A percentile compares a stretch with the other conserved stretches of the same genome.
These are phyloP conservation scores for Nakazawaea sp. DNA, from an alignment of 805 yeast species.

Conservation along the genomic window DNA sequence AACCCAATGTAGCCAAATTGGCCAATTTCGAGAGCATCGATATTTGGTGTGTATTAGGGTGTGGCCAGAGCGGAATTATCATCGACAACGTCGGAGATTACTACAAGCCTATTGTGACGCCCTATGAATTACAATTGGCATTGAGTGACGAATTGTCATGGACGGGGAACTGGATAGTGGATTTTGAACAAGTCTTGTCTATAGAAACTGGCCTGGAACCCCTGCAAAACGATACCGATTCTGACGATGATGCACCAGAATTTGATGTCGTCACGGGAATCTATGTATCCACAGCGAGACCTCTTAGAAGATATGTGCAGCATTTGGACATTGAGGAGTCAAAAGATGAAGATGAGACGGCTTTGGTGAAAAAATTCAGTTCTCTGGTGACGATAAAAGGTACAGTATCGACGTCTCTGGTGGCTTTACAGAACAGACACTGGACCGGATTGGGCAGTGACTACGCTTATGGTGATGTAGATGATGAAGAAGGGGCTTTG, in stretches of 20 bases:
- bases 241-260: conserved; percentile 61
- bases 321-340: conserved; percentile 48
- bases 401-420: conserved; percentile 87
- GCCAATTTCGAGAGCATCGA: conserved; percentile 96
- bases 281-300: conserved; percentile 62
- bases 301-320: conserved; percentile 54
- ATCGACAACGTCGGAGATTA: conserved; percentile 74
- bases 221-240: conserved; percentile 15
- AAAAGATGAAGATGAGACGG: conserved; percentile 21
- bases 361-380: conserved; percentile 50
- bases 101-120: conserved; percentile 88
- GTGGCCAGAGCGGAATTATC: conserved; percentile 90
- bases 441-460: conserved; percentile 96
- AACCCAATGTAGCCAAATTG: conserved; percentile 93
- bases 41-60: conserved; percentile 91
- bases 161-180: conserved; percentile 93
- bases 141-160: conserved; percentile 69
- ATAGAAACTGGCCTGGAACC: conserved; percentile 21
- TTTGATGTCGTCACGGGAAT: conserved; percentile 88
- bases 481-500: conserved; percentile 59
- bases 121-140: conserved; percentile 83
- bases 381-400: conserved; percentile 58
- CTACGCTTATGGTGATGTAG: conserved; percentile 36
- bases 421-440: conserved; percentile 54
- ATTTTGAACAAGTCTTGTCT: conserved; percentile 50